Evolutionary conservation across 768 basidiomycete species (phyloP).

Genomic region (Termitomyces sp.): DNA sequence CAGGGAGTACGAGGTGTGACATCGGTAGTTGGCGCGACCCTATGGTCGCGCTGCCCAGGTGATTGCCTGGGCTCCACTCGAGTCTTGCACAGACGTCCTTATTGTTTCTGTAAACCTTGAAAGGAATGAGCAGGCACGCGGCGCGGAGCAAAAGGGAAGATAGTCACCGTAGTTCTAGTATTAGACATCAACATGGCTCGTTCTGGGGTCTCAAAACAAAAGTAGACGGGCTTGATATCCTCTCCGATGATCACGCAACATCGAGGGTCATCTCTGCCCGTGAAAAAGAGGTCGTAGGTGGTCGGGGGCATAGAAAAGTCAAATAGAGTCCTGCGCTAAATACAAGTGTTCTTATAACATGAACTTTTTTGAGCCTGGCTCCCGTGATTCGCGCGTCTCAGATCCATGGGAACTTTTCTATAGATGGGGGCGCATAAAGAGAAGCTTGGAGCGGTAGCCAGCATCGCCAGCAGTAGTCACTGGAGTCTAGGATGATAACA

Average conservation of each 20-base stretch:
- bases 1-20: constrained; percentile 58
- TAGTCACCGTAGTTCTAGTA: constrained; percentile 47
- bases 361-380: constrained; percentile 41
- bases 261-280: constrained; percentile 67
- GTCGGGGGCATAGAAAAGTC: constrained; percentile 38
- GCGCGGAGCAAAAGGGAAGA: constrained; percentile 5
- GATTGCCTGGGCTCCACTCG: constrained; percentile 53
- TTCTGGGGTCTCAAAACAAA: constrained; percentile 63
- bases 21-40: constrained; percentile 56
- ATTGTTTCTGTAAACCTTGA: constrained; percentile 45
- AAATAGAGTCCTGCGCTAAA: constrained; percentile 32
- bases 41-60: constrained; percentile 55
- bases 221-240: constrained; percentile 56
- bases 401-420: constrained; percentile 50
- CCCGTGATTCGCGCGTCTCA: constrained; percentile 52
- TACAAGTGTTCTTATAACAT: constrained; percentile 41
- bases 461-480: neutral
- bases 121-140: constrained; percentile 12
- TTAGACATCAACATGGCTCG: constrained; percentile 38
- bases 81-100: constrained; percentile 48
- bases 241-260: constrained; percentile 68
- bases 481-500: constrained; percentile 12
- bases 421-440: constrained; percentile 49
- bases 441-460: constrained; percentile 25
- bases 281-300: constrained; percentile 64